Base-by-base conservation (phyloP, 352 stramenopile species). In the Phytopythium chamaehyphon region DNA sequence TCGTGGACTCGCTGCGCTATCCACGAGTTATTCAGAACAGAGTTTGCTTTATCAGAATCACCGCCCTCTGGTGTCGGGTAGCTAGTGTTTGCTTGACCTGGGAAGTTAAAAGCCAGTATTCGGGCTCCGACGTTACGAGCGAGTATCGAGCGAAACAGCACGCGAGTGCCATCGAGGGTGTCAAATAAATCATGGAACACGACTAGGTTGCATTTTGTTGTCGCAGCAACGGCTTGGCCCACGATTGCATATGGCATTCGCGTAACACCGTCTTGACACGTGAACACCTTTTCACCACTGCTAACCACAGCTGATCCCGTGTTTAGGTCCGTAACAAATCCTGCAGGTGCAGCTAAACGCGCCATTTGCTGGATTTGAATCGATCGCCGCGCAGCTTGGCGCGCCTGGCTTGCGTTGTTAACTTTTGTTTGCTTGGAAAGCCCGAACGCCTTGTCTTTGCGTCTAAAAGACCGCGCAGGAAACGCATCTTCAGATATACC, bases 111-210 rank as follows among this genome's bases (percentile, higher is more conserved):
- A 28, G 96, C 67, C 9, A 98, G 62, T 4, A 86, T 80, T 49
- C 93, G 84, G 6, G 84, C 83, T 6, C 88, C 92, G 6, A 88
- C 62, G 39, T 96, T 74, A 45, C 83, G 72, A 2, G 76, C 71
- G 5, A 96, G 49, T 22, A 98, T 68, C 3, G 83, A 61, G 22
- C 83, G 74, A 39, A 97, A 94, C 18, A 97, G 90, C 1, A 97
- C 84, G 43, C 85, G 79, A 12, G 83, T 95, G 53, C 79, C 86
- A 40, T 97, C 91, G 39, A 93, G 66, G 1, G 90, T 97, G 60
- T 98, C 91, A 57, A 98, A 98, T 6, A 98, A 80, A 53, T 98
- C 91, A 50, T 97, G 84, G 49, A 96, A 90, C 2, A 97, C 81
- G 7, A 98, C 72, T 37, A 98, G 61, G 55, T 93, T 97, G 55